phyloP scores from a whole-genome alignment of 306 rosid genomes.

The Boehmeria nivea region DNA sequence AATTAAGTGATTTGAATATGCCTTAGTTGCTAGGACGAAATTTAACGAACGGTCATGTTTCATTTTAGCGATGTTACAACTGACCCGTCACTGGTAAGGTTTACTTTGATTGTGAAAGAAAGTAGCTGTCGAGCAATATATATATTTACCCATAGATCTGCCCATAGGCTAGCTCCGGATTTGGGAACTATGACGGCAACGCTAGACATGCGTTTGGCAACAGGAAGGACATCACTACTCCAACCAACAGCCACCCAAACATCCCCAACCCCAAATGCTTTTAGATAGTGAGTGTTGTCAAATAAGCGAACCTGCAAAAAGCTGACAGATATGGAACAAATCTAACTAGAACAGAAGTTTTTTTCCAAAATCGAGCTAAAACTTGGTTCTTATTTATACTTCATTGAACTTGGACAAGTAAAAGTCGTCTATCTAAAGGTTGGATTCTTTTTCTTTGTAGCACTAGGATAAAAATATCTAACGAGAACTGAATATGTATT shows the following conservation, averaged over 20 bases:
- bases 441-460: no score
- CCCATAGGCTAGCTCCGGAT: conserved; percentile 90
- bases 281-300: conserved; percentile 67
- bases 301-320: conserved; percentile 67
- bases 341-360: not conserved
- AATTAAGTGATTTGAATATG: no score
- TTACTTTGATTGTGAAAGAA: not conserved
- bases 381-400: no score
- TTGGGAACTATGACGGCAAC: conserved; percentile 83
- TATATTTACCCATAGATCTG: conserved; percentile 72
- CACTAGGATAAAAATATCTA: no score
- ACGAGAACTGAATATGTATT: no score
- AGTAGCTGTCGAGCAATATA: not conserved
- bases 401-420: no score
- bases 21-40: no score
- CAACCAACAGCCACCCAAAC: conserved; percentile 97
- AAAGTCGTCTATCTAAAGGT: no score
- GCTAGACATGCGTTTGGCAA: conserved; percentile 76
- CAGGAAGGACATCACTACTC: conserved; percentile 88
- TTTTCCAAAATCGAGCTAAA: no score
- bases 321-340: conserved; percentile 12
- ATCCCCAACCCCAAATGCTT: conserved; percentile 88
- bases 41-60: no score
- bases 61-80: no score
- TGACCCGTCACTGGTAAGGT: no score